Evolutionary conservation across 805 yeast genomes (phyloP), one percentile per base, ranked within the genome.

Genomic region (Cyberlindnera veronae): DNA sequence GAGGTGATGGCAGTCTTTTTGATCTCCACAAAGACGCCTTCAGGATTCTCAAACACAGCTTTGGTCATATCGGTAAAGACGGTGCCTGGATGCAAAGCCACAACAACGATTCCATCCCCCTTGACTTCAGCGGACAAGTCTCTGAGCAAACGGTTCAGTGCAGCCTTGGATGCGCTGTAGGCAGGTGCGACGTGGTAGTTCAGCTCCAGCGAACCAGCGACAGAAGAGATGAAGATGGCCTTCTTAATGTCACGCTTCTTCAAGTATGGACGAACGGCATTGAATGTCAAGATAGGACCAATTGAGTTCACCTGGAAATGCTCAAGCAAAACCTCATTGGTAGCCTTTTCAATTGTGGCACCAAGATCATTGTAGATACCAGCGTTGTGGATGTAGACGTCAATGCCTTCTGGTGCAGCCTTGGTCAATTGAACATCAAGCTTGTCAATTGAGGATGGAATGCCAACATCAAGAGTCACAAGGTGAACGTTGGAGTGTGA

Each of bases 51-150:
- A n/a, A n/a, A n/a, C n/a, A n/a, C n/a, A n/a, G n/a, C n/a, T n/a
- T n/a, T n/a, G n/a, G n/a, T 9, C 62, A 61, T 57, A 36, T 68
- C 71, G 24, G 66, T 63, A n/a, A 38, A n/a, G 12, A 69, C 71
- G 9, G 57, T 24, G 27, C 74, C 73, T 1, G 75, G 75, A 38
- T 65, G 67, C 12, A 66, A 12, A 11, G 66, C 47, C 15, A 64
- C 45, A 29, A 62, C 54, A 10, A 51, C 56, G 42, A 58, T 64
- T 3, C 54, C 60, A 33, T 61, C 58, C 3, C 21, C 37, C 17
- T 36, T 40, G 18, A 58, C 36, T 36, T 66, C 69, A 21, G n/a
- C 11, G 29, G 61, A 41, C 26, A 68, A 27, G 17, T 52, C 49
- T 29, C 41, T 53, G 10, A 48, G 52, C 12, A 56, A 41, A 44